Percentiles rank a stretch among this genome's conserved stretches.
Conservation (phyloP, 805 yeast genomes). For the Monosporozyma siamensis region DNA sequence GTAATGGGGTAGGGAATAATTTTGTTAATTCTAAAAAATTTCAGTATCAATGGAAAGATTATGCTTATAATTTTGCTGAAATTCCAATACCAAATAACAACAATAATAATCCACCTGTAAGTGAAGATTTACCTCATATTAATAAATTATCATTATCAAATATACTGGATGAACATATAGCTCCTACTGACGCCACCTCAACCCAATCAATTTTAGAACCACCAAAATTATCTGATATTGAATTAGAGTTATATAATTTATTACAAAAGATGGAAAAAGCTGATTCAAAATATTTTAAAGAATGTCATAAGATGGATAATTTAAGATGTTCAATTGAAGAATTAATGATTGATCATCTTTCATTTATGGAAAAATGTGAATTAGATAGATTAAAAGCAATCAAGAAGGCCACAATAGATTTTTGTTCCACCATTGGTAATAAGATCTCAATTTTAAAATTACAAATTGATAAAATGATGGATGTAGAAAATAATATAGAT, state of each 20-base stretch:
- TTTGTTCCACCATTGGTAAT: slow-evolving; percentile 55
- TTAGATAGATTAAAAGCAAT: slow-evolving; percentile 65
- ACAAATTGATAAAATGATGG: slow-evolving; percentile 49
- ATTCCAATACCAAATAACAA: slow-evolving; percentile 11
- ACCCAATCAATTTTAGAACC: too few species aligned
- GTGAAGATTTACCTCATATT: not conserved
- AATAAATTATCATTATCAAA: not conserved
- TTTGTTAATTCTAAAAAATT: slow-evolving; percentile 71
- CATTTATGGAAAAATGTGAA: slow-evolving; percentile 78
- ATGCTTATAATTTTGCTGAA: slow-evolving; percentile 50
- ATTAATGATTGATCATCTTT: slow-evolving; percentile 55
- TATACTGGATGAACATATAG: too few species aligned
- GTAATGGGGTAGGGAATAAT: slow-evolving; percentile 53
- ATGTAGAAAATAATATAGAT: slow-evolving; percentile 60
- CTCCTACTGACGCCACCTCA: too few species aligned
- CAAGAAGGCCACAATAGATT: slow-evolving; percentile 67
- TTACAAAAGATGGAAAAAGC: slow-evolving; percentile 47
- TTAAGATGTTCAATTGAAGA: slow-evolving; percentile 70
- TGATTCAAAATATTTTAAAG: slow-evolving; percentile 46
- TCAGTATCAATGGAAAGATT: slow-evolving; percentile 72
- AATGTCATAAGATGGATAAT: slow-evolving; percentile 51
- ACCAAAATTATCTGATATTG: slow-evolving; percentile 25
- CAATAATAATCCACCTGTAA: not conserved
- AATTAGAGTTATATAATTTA: slow-evolving; percentile 42
- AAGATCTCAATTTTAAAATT: slow-evolving; percentile 49